Evolutionary conservation across 2,329 filamentous ascomycete genomes (phyloP), one percentile per base, ranked within the genome.

Genomic region (Ilyonectria mors-panacis): DNA sequence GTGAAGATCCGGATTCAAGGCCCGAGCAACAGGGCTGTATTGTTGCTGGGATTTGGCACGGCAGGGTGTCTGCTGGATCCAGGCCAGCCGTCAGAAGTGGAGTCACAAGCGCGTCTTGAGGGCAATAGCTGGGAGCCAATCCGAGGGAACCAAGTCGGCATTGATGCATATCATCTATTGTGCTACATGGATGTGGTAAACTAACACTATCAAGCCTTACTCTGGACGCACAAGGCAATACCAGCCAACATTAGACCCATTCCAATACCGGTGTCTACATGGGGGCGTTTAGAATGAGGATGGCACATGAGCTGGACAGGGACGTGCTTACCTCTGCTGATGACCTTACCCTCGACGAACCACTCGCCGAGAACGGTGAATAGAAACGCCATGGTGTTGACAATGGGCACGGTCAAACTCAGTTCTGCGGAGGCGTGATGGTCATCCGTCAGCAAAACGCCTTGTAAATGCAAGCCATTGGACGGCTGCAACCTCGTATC

Each of bases 291-390:
- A 56, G 37, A 17, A 21, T 23, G n/a, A 53, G 10, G 19, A 21
- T 0, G 23, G 21, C 15, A 17, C 23, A 30, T 51, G 44, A 59
- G n/a, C 23, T 33, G 47, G 59, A 33, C 30, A 35, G 30, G 28
- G 48, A 23, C 15, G 17, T 64, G 82, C 87, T 76, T 83, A 94
- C 93, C 89, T 85, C 90, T 88, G 73, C 91, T 93, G 68, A 98
- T 97, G 2, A 95, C 92, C 80, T 98, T 98, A 67, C 90, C 90
- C 76, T 98, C 95, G 1, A 95, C 94, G 85, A 92, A 97, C 94
- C 95, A 98, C 75, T 98, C 95, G 1, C 95, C 95, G 13, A 98
- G 77, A 2, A 98, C 95, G 0, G 95, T 98, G 77, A 98, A 98
- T n/a, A 98, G 81, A 74, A 98, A 98, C 0, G 95, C 95, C 76